Percentiles rank a stretch among this genome's conserved stretches.
Conservation (phyloP, 78 protist genomes). For the Dictyostelium purpureum region DNA sequence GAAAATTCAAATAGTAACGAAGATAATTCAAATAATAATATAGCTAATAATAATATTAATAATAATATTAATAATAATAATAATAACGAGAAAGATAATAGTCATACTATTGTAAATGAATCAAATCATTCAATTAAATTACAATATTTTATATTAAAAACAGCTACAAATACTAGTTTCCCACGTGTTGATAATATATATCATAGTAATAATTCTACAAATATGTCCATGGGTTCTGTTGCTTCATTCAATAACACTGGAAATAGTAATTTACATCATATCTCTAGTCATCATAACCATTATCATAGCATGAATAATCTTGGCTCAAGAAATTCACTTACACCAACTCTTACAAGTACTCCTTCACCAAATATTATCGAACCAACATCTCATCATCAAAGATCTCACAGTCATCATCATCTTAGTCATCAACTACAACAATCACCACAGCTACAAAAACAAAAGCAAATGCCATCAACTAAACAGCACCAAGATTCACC, state of each 20-base stretch:
- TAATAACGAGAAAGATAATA: neutral
- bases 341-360: neutral
- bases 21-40: neutral
- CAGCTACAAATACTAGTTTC: conserved; percentile 44
- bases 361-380: neutral
- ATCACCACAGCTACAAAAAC: neutral
- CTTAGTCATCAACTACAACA: neutral
- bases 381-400: neutral
- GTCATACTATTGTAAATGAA: conserved; percentile 7
- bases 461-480: neutral
- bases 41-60: neutral
- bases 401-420: conserved; percentile 15
- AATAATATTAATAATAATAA: neutral
- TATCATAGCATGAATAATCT: neutral
- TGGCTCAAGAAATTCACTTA: neutral
- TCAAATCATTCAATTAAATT: conserved; percentile 35
- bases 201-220: neutral
- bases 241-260: neutral
- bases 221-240: neutral
- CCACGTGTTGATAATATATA: conserved; percentile 58
- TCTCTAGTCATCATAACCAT: neutral
- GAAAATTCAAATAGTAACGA: neutral
- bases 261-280: neutral
- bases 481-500: no score
- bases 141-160: conserved; percentile 53